These are phyloP conservation scores for Populus hybrid DNA, from an alignment of 441 rosid genomes.

Conservation along the genomic window DNA sequence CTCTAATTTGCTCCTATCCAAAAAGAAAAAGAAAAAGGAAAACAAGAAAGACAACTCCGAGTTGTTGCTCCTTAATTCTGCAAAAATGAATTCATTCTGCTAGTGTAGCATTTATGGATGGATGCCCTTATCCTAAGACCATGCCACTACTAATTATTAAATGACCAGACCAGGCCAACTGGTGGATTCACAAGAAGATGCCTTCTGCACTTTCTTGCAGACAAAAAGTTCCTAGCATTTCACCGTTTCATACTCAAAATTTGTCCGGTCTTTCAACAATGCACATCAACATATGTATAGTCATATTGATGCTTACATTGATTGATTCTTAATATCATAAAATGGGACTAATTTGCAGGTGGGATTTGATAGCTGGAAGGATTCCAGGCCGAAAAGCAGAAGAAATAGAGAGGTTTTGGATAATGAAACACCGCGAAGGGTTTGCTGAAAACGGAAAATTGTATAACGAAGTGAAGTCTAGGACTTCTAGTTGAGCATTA, in stretches of 20 bases:
- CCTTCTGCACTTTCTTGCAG: not conserved
- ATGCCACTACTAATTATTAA: not conserved
- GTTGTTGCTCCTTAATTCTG: not conserved
- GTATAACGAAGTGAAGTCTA: constrained; percentile 13
- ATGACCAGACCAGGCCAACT: not conserved
- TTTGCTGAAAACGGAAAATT: constrained; percentile 41
- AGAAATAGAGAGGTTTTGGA: constrained; percentile 89
- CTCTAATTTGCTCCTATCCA: not conserved
- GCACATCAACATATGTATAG: not conserved
- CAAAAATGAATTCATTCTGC: not conserved
- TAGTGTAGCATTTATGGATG: not conserved
- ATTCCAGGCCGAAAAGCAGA: constrained; percentile 68
- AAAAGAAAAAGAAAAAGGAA: too few relatives aligned
- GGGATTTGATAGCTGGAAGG: constrained; percentile 80
- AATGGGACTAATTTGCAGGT: constrained; percentile 35
- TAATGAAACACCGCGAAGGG: constrained; percentile 57
- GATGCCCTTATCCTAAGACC: not conserved
- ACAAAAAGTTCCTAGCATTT: not conserved
- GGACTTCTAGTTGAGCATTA: not conserved
- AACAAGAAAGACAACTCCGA: too few relatives aligned
- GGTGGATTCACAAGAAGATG: not conserved
- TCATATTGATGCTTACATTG: not conserved
- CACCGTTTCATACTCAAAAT: not conserved
- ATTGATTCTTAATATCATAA: not conserved
- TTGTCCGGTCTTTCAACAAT: not conserved